A percentile compares a stretch with the other conserved stretches of the same genome.
phyloP scores from a whole-genome alignment of 331 rosid genomes.

The Pyrus hybrid region DNA sequence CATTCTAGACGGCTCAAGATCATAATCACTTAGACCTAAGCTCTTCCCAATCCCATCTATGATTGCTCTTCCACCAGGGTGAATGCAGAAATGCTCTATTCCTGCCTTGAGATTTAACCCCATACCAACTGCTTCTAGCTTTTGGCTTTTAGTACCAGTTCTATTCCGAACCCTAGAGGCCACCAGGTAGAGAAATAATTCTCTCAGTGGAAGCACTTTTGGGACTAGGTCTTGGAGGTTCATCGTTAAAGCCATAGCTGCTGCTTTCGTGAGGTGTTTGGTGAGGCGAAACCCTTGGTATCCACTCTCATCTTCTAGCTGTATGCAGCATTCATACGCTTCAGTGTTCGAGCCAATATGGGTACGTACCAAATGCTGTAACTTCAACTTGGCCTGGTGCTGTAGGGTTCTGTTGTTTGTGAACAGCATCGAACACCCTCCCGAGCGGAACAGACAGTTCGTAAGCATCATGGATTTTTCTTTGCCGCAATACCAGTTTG shows the following conservation, averaged over 20 bases:
- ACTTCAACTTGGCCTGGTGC: constrained; percentile 12
- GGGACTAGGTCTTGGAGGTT: constrained; percentile 14
- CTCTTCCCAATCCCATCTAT: constrained; percentile 19
- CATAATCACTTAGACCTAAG: constrained; percentile 1
- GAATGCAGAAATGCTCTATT: constrained; percentile 22
- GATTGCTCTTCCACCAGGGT: constrained; percentile 18
- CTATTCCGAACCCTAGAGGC: not conserved
- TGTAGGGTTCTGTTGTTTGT: constrained; percentile 10
- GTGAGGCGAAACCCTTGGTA: constrained; percentile 13
- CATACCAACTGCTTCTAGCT: not conserved
- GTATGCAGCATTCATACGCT: constrained; percentile 26
- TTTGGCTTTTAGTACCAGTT: not conserved
- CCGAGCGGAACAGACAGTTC: constrained; percentile 22
- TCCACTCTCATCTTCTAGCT: constrained; percentile 15
- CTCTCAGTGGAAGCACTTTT: constrained; percentile 13
- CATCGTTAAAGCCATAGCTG: constrained; percentile 7
- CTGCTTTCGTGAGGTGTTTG: constrained; percentile 23
- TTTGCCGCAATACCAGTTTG: constrained; percentile 22
- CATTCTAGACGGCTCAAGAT: constrained; percentile 25
- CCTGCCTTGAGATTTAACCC: constrained; percentile 12
- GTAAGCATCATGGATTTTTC: constrained; percentile 24
- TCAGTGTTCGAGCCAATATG: constrained; percentile 16
- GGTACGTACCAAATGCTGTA: constrained; percentile 16
- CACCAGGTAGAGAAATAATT: constrained; percentile 7
- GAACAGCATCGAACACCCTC: constrained; percentile 26